These are phyloP conservation scores for Emmonsia crescens DNA, from an alignment of 2,329 filamentous ascomycete genomes.

Conservation along the genomic window DNA sequence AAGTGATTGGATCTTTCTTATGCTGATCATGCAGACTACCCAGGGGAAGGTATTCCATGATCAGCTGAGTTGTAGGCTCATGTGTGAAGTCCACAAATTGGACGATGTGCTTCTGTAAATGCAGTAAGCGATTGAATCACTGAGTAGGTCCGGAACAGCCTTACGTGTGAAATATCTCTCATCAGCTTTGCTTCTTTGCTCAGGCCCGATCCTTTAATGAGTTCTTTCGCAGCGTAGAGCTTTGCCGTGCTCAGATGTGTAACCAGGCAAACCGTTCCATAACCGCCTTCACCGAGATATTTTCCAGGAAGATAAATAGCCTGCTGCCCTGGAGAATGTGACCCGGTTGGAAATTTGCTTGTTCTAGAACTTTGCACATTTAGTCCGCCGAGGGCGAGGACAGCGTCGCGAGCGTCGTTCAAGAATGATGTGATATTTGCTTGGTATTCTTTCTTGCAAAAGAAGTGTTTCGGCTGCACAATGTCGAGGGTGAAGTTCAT, in stretches of 20 bases:
- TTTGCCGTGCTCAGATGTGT: not conserved
- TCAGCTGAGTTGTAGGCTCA: not conserved
- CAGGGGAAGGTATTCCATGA: conserved; percentile 2
- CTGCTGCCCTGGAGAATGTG: not conserved
- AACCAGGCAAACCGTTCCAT: not conserved
- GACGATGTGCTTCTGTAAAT: not conserved
- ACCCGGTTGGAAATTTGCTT: not conserved
- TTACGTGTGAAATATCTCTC: no score
- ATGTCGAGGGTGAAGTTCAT: not conserved
- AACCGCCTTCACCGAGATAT: not conserved
- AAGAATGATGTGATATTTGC: not conserved
- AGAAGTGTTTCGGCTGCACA: not conserved
- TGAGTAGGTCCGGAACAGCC: no score
- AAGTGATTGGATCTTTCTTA: no score
- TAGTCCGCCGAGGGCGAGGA: not conserved
- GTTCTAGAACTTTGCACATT: not conserved
- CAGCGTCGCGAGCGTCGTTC: not conserved
- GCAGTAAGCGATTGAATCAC: not conserved
- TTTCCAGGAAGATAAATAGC: not conserved
- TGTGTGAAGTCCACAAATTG: not conserved
- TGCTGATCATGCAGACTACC: not conserved
- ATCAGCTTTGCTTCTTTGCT: no score
- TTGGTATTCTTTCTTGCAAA: not conserved
- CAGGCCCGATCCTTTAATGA: not conserved
- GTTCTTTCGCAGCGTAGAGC: not conserved